phyloP scores from a whole-genome alignment of 192 early-diverging fungal species.

The Linnemannia zychae region DNA sequence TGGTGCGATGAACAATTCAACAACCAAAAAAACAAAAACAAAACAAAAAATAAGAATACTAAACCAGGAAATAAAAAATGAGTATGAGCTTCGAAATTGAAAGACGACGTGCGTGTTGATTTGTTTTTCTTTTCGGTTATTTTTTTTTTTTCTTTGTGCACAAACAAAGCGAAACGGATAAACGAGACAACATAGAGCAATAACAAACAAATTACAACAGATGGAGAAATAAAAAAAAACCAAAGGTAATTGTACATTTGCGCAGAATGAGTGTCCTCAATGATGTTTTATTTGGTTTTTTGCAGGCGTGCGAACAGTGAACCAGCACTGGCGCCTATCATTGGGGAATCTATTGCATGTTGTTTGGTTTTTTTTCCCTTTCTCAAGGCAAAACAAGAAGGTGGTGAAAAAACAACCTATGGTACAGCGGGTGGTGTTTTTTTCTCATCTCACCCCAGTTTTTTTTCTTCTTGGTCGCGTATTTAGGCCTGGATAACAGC shows the following conservation, averaged over 20 bases:
- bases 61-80: too few relatives aligned
- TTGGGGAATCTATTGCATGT: background rate
- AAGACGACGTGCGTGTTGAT: too few relatives aligned
- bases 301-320: background rate
- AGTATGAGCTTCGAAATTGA: too few relatives aligned
- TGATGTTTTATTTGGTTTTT: background rate
- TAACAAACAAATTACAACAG: too few relatives aligned
- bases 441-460: background rate
- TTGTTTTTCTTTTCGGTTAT: too few relatives aligned
- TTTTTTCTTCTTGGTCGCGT: background rate
- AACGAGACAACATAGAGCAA: background rate
- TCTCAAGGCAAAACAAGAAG: background rate
- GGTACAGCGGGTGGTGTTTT: background rate
- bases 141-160: background rate
- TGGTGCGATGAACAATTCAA: background rate
- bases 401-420: background rate
- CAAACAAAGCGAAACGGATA: conserved; percentile 11
- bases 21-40: background rate
- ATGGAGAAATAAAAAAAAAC: background rate
- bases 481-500: background rate
- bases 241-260: background rate
- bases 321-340: background rate
- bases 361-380: background rate
- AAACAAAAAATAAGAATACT: too few relatives aligned
- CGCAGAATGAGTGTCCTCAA: background rate